Percentiles rank a stretch among this genome's conserved stretches.
phyloP scores from a whole-genome alignment of 495 filamentous ascomycete genomes.

The Penicillium canariense region DNA sequence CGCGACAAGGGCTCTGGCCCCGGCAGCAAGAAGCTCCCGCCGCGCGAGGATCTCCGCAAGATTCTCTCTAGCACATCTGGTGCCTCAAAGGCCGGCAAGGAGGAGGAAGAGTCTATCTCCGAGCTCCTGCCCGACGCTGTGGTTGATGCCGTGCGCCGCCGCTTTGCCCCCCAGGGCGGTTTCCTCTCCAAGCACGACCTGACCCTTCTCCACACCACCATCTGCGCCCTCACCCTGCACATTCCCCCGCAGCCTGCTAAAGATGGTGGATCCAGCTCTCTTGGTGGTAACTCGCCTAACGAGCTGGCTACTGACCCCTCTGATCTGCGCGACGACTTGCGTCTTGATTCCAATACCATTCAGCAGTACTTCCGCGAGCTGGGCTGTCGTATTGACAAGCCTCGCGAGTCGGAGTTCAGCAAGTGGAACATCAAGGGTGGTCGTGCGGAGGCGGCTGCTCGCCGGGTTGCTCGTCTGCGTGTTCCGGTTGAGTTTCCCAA shows the following conservation, averaged over 20 bases:
- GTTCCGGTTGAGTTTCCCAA: constrained; percentile 84
- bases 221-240: constrained; percentile 62
- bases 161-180: constrained; percentile 60
- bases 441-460: constrained; percentile 58
- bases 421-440: constrained; percentile 49
- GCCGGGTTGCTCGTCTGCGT: constrained; percentile 65
- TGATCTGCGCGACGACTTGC: constrained; percentile 75
- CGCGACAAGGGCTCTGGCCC: constrained; percentile 29
- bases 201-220: constrained; percentile 65
- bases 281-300: constrained; percentile 60
- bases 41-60: constrained; percentile 40
- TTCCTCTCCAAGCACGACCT: constrained; percentile 59
- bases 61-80: constrained; percentile 39
- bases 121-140: constrained; percentile 55
- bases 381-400: constrained; percentile 57
- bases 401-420: constrained; percentile 41
- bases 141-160: constrained; percentile 63
- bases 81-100: constrained; percentile 6
- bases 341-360: constrained; percentile 62
- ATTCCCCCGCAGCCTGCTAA: constrained; percentile 40
- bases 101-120: constrained; percentile 6
- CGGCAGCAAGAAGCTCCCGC: constrained; percentile 40
- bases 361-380: constrained; percentile 74
- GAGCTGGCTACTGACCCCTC: constrained; percentile 73
- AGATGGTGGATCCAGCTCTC: constrained; percentile 44